A percentile compares a stretch with the other conserved stretches of the same genome.
Conservation (phyloP, 148 eudicot genomes). For the Cornus florida region DNA sequence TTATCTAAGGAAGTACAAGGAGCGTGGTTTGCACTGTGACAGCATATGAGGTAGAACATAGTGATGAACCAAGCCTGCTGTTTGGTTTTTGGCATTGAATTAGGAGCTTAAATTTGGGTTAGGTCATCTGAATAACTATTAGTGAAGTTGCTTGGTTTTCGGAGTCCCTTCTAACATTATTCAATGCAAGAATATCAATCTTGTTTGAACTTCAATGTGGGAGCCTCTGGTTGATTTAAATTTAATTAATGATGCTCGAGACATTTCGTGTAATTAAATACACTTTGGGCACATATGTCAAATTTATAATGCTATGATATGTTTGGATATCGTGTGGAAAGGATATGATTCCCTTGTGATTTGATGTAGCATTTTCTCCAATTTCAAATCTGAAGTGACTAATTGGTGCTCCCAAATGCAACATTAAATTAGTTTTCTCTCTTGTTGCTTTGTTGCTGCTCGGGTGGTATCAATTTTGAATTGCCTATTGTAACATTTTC, state of each 20-base stretch:
- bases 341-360: too few species aligned
- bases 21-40: not conserved
- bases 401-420: too few species aligned
- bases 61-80: not conserved
- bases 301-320: too few species aligned
- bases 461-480: too few species aligned
- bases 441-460: too few species aligned
- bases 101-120: not conserved
- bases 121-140: not conserved
- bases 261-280: too few species aligned
- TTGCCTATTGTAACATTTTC: too few species aligned
- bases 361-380: too few species aligned
- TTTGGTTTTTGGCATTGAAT: not conserved
- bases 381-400: too few species aligned
- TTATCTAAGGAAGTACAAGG: constrained; percentile 12
- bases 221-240: not conserved
- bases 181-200: not conserved
- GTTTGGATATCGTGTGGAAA: too few species aligned
- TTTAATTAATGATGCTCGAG: not conserved
- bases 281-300: too few species aligned
- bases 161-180: not conserved
- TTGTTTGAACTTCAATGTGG: not conserved
- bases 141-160: not conserved
- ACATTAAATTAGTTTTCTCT: too few species aligned
- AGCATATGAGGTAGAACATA: not conserved